Percentiles rank a stretch among this genome's conserved stretches.
These are phyloP conservation scores for Solanum okadae DNA, from an alignment of 257 asterid species.

Conservation along the genomic window DNA sequence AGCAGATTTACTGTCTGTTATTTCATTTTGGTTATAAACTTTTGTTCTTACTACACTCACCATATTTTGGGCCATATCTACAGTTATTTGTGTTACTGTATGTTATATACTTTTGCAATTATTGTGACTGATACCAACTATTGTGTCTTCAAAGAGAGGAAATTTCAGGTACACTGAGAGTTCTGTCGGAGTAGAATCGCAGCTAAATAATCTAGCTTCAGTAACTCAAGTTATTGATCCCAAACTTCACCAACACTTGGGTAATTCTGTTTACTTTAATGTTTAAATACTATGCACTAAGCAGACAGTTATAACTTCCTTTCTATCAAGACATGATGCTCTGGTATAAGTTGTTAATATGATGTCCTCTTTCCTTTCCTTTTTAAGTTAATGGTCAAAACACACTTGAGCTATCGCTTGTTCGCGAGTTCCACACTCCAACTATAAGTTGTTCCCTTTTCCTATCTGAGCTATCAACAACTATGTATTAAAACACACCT, in stretches of 20 bases:
- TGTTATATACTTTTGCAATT: neutral
- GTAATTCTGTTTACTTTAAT: conserved; percentile 24
- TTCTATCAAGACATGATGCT: neutral
- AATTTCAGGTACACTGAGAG: conserved; percentile 92
- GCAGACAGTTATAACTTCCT: neutral
- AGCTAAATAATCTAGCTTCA: conserved; percentile 80
- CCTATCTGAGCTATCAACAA: neutral
- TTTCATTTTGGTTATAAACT: neutral
- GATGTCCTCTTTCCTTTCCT: neutral
- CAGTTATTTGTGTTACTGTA: neutral
- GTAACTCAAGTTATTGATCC: conserved; percentile 91
- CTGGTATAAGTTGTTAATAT: neutral
- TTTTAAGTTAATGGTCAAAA: neutral
- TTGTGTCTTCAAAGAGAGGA: conserved; percentile 63
- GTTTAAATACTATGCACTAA: neutral
- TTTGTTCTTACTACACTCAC: neutral
- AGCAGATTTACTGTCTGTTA: neutral
- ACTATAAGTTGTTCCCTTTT: neutral
- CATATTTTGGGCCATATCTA: neutral
- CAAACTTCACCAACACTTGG: conserved; percentile 94
- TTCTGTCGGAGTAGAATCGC: conserved; percentile 90
- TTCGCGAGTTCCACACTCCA: neutral
- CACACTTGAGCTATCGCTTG: neutral
- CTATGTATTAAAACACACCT: neutral
- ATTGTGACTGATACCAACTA: neutral